Conservation (phyloP, 106 monocot genomes). For the Platanthera guangdongensis region DNA sequence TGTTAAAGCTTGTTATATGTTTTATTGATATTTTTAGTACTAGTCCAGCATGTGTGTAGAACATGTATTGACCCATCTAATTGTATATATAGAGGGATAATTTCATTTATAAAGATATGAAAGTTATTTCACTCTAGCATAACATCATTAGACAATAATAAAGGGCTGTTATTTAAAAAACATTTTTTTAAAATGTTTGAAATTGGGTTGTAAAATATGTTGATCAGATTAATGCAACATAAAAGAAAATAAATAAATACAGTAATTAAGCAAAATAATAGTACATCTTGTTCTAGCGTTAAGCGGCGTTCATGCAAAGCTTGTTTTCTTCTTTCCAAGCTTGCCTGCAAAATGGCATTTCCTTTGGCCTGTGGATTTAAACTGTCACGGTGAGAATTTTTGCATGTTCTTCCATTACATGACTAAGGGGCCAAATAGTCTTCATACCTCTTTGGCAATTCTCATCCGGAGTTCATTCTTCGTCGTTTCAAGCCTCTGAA, state of each 20-base stretch:
- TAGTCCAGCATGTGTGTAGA: no score
- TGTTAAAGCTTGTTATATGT: no score
- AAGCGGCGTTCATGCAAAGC: slow-evolving; percentile 94
- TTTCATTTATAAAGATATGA: no score
- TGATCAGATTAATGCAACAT: neutral
- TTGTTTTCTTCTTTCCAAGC: slow-evolving; percentile 98
- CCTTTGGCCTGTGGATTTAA: slow-evolving; percentile 68
- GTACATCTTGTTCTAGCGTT: slow-evolving; percentile 98
- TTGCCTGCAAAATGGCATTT: slow-evolving; percentile 97
- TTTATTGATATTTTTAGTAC: no score
- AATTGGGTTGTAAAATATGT: neutral
- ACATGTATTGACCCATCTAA: no score
- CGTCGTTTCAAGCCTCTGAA: slow-evolving; percentile 93
- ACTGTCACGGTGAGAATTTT: slow-evolving; percentile 4
- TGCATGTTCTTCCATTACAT: neutral
- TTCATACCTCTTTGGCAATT: slow-evolving; percentile 95
- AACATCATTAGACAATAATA: no score
- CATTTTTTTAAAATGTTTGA: neutral
- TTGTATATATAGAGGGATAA: no score
- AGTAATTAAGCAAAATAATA: neutral
- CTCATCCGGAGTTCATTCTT: slow-evolving; percentile 85
- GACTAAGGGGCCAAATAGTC: neutral
- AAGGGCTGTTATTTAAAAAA: no score
- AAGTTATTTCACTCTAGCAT: no score
- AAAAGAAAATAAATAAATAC: neutral